phyloP scores from a whole-genome alignment of 75 land plant genomes.

The Gnetum montanum region DNA sequence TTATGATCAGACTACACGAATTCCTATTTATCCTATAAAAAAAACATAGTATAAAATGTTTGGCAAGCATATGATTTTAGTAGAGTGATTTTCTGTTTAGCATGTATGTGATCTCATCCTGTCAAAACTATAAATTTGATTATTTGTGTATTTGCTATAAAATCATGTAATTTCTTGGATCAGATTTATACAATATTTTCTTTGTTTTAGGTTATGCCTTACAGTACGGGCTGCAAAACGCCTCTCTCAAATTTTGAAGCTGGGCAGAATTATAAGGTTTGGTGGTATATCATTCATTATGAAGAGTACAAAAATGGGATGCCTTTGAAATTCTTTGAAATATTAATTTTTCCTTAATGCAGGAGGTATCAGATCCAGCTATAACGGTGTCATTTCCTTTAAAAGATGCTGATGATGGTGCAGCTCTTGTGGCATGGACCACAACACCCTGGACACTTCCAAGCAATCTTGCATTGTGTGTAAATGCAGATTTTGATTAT shows the following conservation, averaged over 20 bases:
- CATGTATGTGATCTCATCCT: not conserved
- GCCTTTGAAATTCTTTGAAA: not conserved
- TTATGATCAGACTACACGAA: too few relatives aligned
- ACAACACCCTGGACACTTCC: conserved; percentile 99
- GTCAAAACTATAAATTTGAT: not conserved
- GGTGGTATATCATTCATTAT: not conserved
- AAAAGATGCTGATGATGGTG: conserved; percentile 55
- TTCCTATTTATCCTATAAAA: not conserved
- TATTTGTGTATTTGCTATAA: not conserved
- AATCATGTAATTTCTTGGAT: not conserved
- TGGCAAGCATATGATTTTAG: not conserved
- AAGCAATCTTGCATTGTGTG: conserved; percentile 90
- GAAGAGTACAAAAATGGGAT: too few relatives aligned
- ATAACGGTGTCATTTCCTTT: conserved; percentile 85
- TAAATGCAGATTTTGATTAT: conserved; percentile 69
- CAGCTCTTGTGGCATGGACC: conserved; percentile 95
- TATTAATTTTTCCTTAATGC: not conserved
- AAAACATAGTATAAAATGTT: not conserved
- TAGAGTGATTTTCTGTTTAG: not conserved
- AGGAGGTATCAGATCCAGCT: conserved; percentile 97
- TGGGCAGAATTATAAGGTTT: conserved; percentile 81
- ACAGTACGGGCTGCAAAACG: conserved; percentile 95
- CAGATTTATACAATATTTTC: too few relatives aligned
- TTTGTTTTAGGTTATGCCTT: conserved; percentile 84
- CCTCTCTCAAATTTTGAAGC: conserved; percentile 94